Evolutionary conservation across 2,329 filamentous ascomycete species (phyloP).

Genomic region (Aspergillus sp.): DNA sequence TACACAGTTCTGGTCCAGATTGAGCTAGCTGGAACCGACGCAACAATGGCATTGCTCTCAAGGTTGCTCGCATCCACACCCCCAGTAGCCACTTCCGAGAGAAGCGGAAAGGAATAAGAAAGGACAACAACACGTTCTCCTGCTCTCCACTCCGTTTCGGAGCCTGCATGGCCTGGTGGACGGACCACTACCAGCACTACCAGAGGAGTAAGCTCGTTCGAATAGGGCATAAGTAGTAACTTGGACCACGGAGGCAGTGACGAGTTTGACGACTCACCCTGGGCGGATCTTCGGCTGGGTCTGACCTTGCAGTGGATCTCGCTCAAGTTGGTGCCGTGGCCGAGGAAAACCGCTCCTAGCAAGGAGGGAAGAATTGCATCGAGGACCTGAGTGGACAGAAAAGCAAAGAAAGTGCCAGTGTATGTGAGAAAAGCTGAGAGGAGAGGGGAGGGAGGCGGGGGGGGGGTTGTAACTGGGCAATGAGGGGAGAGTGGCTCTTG

Average conservation of each 20-base stretch:
- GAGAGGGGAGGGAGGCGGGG: too few species aligned
- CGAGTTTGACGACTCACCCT: constrained; percentile 14
- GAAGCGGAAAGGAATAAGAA: background rate
- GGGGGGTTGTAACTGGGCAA: too few species aligned
- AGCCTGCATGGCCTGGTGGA: constrained; percentile 4
- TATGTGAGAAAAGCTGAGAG: too few species aligned
- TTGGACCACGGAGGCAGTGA: constrained; percentile 14
- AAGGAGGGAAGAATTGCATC: background rate
- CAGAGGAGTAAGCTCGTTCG: constrained; percentile 7
- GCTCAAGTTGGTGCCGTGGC: constrained; percentile 15
- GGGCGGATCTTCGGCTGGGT: constrained; percentile 23
- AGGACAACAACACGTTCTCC: constrained; percentile 3
- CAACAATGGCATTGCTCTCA: background rate
- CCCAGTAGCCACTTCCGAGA: background rate
- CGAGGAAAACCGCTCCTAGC: constrained; percentile 4
- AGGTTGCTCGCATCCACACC: background rate
- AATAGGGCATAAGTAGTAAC: background rate
- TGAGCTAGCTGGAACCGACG: background rate
- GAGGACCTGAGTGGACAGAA: background rate
- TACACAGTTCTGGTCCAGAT: background rate
- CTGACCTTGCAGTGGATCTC: constrained; percentile 21
- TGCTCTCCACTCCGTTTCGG: constrained; percentile 9
- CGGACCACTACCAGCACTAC: background rate
- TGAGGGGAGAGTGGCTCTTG: too few species aligned
- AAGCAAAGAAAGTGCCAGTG: background rate